Base-by-base conservation (phyloP, 2,329 filamentous ascomycete species). In the Venturia aucupariae region DNA sequence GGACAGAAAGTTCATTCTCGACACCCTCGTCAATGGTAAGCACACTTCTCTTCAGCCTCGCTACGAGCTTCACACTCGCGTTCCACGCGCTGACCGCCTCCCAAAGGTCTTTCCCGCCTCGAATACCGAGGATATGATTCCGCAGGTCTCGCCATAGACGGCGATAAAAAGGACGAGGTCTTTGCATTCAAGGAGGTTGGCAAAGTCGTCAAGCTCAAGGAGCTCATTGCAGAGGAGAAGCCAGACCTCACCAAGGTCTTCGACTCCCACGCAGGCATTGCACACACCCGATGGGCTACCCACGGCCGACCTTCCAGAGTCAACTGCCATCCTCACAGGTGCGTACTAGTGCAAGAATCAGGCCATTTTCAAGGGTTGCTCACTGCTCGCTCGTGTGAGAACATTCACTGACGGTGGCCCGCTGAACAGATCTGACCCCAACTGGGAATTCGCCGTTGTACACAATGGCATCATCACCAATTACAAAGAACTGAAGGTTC, bases 381-480 rank as follows among this genome's bases (percentile, higher is more conserved):
- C 30, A 54, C 27, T 17, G 22, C 13, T 4, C 4, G 17, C 30
- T 57, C 27, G 30, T 35, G 17, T 30, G 15, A 38, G 51, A 19
- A 35, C 15, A 19, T 35, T 11, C 15, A 57, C 51, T 57, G 51
- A 57, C 51, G 4, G 19, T 57, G 51, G 35, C 17, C 15, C 19
- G 8, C 30, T 62, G 10, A 60, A 27, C 66, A 95, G 92, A 79
- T 97, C 93, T 69, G 94, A 99, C 78, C 86, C 89, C 72, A 90
- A 81, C 73, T 99, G 93, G 92, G 90, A 99, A 80, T 99, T 99
- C 78, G 85, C 90, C 69, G 88, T 99, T 72, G 94, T 97, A 67
- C 94, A 99, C 88, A 99, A 99, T 80, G 94, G 94, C 75, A 99
- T 99, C 84, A 99, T 99, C 80, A 99, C 94, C 82, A 99, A 99